These are phyloP conservation scores for Mycena galericulata DNA, from an alignment of 768 basidiomycete species.

Conservation along the genomic window DNA sequence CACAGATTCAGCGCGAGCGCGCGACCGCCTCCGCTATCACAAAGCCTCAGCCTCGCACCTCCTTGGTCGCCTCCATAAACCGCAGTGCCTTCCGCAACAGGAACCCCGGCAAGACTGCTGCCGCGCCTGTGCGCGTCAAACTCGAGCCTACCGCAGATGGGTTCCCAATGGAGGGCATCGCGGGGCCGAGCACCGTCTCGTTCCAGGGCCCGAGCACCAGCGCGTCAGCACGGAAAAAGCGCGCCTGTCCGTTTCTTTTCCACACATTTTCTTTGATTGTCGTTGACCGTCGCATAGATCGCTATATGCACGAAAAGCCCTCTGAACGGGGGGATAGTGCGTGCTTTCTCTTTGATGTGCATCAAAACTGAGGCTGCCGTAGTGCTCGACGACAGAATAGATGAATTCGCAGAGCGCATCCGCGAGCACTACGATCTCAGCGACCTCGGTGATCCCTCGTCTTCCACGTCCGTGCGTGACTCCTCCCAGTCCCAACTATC, in stretches of 20 bases:
- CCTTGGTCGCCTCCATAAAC: slow-evolving; percentile 48
- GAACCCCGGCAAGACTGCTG: slow-evolving; percentile 40
- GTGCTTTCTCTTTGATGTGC: slow-evolving; percentile 14
- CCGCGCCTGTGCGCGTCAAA: slow-evolving; percentile 46
- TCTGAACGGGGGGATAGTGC: slow-evolving; percentile 86
- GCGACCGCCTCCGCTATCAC: slow-evolving; percentile 44
- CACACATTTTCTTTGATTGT: neutral
- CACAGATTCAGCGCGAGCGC: slow-evolving; percentile 62
- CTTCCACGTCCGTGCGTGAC: slow-evolving; percentile 56
- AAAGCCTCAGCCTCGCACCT: slow-evolving; percentile 47
- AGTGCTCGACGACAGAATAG: slow-evolving; percentile 91
- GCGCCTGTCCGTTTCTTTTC: slow-evolving; percentile 64
- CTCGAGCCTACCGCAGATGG: slow-evolving; percentile 47
- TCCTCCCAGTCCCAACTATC: slow-evolving; percentile 6
- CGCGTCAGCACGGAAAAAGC: slow-evolving; percentile 53
- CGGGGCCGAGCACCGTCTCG: slow-evolving; percentile 43
- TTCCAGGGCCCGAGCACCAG: slow-evolving; percentile 57
- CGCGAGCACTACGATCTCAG: slow-evolving; percentile 74
- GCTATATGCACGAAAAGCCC: slow-evolving; percentile 96
- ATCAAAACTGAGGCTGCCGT: neutral
- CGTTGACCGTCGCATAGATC: slow-evolving; percentile 57
- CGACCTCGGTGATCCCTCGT: slow-evolving; percentile 82
- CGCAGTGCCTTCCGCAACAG: slow-evolving; percentile 40
- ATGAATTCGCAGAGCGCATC: slow-evolving; percentile 84
- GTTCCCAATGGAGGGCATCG: slow-evolving; percentile 34